These are phyloP conservation scores for Coniella lustricola DNA, from an alignment of 2,329 filamentous ascomycete species.

Conservation along the genomic window DNA sequence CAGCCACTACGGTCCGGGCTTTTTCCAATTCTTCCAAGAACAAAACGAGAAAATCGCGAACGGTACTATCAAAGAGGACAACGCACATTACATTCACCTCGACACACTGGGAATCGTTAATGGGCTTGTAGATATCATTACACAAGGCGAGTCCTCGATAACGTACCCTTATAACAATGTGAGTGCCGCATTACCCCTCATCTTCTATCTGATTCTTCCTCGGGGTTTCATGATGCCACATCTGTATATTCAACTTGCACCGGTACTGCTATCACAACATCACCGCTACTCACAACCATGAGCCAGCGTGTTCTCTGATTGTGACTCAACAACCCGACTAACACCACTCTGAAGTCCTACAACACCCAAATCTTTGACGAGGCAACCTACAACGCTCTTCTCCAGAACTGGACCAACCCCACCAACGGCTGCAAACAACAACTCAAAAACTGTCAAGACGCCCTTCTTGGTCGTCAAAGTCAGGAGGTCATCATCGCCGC, in stretches of 20 bases:
- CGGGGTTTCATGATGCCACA: too few species aligned
- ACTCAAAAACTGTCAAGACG: constrained; percentile 42
- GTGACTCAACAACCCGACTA: too few species aligned
- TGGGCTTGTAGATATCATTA: constrained; percentile 44
- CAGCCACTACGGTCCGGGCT: constrained; percentile 31
- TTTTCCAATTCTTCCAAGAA: constrained; percentile 35
- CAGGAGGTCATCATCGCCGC: too few species aligned
- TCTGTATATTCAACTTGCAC: too few species aligned
- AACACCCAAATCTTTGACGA: constrained; percentile 43
- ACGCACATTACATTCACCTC: constrained; percentile 23
- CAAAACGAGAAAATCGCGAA: constrained; percentile 34
- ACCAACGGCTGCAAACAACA: constrained; percentile 45
- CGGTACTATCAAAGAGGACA: constrained; percentile 10
- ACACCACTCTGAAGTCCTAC: constrained; percentile 34
- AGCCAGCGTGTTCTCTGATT: too few species aligned
- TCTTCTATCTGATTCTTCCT: not conserved
- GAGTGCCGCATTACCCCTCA: too few species aligned
- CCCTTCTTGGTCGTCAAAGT: constrained; percentile 3
- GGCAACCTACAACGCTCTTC: constrained; percentile 35
- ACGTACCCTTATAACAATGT: constrained; percentile 51
- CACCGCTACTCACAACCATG: too few species aligned
- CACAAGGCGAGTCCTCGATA: constrained; percentile 40
- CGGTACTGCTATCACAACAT: too few species aligned
- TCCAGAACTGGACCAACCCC: constrained; percentile 35
- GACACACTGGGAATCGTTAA: constrained; percentile 51